Conservation (phyloP, 2,329 filamentous ascomycete species). For the Monosporascus sp. region DNA sequence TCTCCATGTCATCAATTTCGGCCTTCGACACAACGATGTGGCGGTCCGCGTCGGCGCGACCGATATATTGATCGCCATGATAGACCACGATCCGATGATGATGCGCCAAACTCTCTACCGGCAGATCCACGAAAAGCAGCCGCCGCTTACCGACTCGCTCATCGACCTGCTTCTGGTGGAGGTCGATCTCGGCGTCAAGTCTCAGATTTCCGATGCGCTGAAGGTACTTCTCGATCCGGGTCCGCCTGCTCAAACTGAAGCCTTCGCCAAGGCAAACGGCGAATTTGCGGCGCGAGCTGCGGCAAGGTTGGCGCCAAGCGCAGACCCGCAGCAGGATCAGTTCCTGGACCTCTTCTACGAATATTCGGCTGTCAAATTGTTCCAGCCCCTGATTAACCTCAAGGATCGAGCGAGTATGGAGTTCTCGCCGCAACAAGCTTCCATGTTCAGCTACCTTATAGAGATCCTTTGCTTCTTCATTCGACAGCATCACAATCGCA, state of each 20-base stretch:
- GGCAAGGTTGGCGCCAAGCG: conserved; percentile 39
- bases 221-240: conserved; percentile 84
- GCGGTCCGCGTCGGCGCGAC: conserved; percentile 86
- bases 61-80: conserved; percentile 87
- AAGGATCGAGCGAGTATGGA: conserved; percentile 64
- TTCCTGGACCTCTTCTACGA: conserved; percentile 91
- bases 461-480: conserved; percentile 94
- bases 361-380: conserved; percentile 75
- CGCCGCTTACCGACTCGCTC: conserved; percentile 82
- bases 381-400: conserved; percentile 78
- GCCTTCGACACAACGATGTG: conserved; percentile 78
- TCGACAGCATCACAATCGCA: conserved; percentile 78
- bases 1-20: conserved; percentile 85
- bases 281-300: conserved; percentile 62
- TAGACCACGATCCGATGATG: conserved; percentile 93
- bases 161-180: conserved; percentile 90
- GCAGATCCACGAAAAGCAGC: conserved; percentile 80
- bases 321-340: conserved; percentile 72
- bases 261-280: conserved; percentile 57
- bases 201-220: conserved; percentile 90
- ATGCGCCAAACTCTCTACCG: conserved; percentile 91
- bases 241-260: conserved; percentile 46
- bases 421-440: conserved; percentile 77
- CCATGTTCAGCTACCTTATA: conserved; percentile 85
- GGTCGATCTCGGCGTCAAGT: conserved; percentile 89